Conservation (phyloP, 768 basidiomycete species). For the Russula compacta region DNA sequence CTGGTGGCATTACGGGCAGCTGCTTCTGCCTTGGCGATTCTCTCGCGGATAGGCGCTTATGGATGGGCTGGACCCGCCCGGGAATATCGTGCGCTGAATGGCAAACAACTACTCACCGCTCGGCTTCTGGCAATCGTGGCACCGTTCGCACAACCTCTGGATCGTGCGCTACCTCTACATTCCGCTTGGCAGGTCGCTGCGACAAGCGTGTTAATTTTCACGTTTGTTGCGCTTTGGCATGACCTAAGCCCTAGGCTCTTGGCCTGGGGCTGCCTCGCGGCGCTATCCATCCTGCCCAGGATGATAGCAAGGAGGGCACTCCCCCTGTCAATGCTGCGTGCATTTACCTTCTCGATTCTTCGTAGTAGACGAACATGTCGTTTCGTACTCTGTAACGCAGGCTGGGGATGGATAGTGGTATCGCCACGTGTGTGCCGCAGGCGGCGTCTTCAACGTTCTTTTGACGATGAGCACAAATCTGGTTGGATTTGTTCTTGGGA, state of each 20-base stretch:
- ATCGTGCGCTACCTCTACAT: slow-evolving; percentile 87
- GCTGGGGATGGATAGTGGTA: slow-evolving; percentile 69
- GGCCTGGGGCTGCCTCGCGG: slow-evolving; percentile 95
- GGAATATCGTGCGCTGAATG: slow-evolving; percentile 99
- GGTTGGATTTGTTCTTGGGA: slow-evolving; percentile 88
- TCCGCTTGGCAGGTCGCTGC: slow-evolving; percentile 64
- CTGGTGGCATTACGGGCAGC: slow-evolving; percentile 34
- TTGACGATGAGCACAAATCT: slow-evolving; percentile 91
- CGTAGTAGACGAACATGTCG: neutral
- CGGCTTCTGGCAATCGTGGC: slow-evolving; percentile 97
- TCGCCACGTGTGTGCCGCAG: slow-evolving; percentile 73
- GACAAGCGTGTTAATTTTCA: slow-evolving; percentile 76
- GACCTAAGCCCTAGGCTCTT: slow-evolving; percentile 82
- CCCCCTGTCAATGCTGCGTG: slow-evolving; percentile 52
- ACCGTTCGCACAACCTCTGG: slow-evolving; percentile 95
- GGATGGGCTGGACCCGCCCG: slow-evolving; percentile 87
- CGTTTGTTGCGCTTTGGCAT: slow-evolving; percentile 97
- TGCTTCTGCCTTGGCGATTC: slow-evolving; percentile 92
- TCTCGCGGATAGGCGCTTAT: slow-evolving; percentile 89
- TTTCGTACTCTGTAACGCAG: slow-evolving; percentile 31
- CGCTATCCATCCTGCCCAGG: slow-evolving; percentile 85
- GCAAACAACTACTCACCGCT: slow-evolving; percentile 90
- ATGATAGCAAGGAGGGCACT: slow-evolving; percentile 51
- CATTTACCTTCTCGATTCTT: neutral
- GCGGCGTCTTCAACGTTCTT: slow-evolving; percentile 75